Base-by-base conservation (phyloP, 768 basidiomycete genomes). In the Candolleomyces aberdarensis region DNA sequence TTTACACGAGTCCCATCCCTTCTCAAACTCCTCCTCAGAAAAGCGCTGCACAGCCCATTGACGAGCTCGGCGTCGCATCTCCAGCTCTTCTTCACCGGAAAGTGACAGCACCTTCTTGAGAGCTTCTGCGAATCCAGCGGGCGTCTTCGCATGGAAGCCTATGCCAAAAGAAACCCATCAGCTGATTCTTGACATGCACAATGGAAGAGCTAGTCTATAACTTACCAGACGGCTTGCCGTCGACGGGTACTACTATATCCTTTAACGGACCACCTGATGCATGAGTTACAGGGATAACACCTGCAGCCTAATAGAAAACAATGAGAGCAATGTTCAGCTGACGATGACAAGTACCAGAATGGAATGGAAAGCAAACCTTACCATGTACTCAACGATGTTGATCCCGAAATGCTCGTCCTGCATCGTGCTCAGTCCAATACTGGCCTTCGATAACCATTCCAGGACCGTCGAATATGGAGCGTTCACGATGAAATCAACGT, bases 331-430 rank as follows among this genome's bases (percentile, higher is more conserved):
- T 39, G 47, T 31, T 14, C n/a, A 51, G n/a, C 19, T 19, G 26
- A 51, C 14, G 22, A 22, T 1, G 7, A 29, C 15, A 5, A 2
- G 4, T 2, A 20, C 14, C 7, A 56, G 26, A 8, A 46, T 19
- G 41, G 22, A 50, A 20, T 41, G 49, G 17, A 26, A 57, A 36
- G n/a, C 56, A 52, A 72, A 36, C 36, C 83, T 64, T 53, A 92
- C 96, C 96, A 98, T 96, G 66, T 92, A 96, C 72, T 99, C 96
- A 8, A 99, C 96, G 41, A 99, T 82, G 66, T 95, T 97, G 71
- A 99, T 98, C 2, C 97, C 96, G 63, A 98, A 99, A 71, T 99
- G 96, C 72, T 99, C 96, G 69, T 98, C 95, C 0, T 94, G 83
- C 96, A 99, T 99, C 14, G 96, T 97, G 69, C 92, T 96, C 26